Conservation (phyloP, 768 basidiomycete genomes). For the Chlorophyllum brunneum region DNA sequence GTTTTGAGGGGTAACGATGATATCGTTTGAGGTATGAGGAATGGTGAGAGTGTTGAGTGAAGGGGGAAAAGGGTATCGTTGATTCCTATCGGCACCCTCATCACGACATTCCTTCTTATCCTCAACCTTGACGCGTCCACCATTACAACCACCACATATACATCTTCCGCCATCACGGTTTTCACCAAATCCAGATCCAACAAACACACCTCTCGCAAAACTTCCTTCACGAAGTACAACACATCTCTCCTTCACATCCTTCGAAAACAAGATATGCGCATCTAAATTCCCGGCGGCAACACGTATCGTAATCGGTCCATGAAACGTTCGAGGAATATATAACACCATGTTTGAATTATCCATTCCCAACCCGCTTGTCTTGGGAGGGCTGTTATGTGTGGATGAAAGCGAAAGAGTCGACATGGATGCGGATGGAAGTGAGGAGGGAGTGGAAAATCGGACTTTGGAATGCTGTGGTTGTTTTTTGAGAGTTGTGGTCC, state of each 20-base stretch:
- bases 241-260: constrained; percentile 21
- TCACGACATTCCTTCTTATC: background rate
- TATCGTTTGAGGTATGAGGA: too few relatives aligned
- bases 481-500: background rate
- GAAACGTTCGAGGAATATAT: constrained; percentile 39
- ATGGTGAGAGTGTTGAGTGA: too few relatives aligned
- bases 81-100: too few relatives aligned
- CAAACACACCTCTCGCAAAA: constrained; percentile 28
- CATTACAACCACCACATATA: constrained; percentile 14
- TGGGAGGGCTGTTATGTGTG: constrained; percentile 2
- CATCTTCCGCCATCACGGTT: constrained; percentile 1
- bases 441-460: background rate
- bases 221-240: constrained; percentile 33
- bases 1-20: too few relatives aligned
- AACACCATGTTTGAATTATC: constrained; percentile 16
- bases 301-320: constrained; percentile 33
- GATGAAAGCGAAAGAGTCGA: background rate
- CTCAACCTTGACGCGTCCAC: background rate
- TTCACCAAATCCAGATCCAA: too few relatives aligned
- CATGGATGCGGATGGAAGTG: background rate
- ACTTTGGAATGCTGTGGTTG: background rate
- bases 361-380: background rate
- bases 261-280: constrained; percentile 30
- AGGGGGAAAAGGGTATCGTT: too few relatives aligned
- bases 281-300: constrained; percentile 35